Evolutionary conservation across 768 basidiomycete species (phyloP).

Genomic region (Artomyces pyxidatus): DNA sequence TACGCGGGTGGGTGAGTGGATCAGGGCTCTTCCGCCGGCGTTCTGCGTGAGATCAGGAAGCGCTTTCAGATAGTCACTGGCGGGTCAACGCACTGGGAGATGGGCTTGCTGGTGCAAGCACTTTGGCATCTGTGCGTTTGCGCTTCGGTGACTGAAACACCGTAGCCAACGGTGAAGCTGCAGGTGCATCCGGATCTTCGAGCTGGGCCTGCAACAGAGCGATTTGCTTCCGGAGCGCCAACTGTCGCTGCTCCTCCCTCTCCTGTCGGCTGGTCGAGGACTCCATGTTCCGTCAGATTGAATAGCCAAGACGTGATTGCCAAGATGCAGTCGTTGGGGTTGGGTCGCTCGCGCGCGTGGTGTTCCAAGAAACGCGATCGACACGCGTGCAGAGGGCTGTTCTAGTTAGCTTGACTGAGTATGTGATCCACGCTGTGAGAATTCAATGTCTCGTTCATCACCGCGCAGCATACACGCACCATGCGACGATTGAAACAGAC

Average conservation of each 20-base stretch:
- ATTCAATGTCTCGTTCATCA: too few species aligned
- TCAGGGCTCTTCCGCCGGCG: neutral
- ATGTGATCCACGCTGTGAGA: too few species aligned
- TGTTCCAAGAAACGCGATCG: too few species aligned
- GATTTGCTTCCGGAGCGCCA: slow-evolving; percentile 48
- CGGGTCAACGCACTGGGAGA: slow-evolving; percentile 66
- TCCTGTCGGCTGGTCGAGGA: slow-evolving; percentile 38
- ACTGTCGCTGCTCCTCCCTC: slow-evolving; percentile 34
- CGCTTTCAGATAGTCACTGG: too few species aligned
- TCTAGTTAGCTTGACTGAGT: too few species aligned
- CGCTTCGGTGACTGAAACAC: slow-evolving; percentile 36
- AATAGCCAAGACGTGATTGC: too few species aligned
- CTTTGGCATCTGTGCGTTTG: slow-evolving; percentile 31
- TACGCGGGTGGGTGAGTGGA: neutral
- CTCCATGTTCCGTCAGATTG: too few species aligned
- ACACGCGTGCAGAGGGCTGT: too few species aligned
- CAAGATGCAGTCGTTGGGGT: too few species aligned
- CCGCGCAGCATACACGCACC: too few species aligned
- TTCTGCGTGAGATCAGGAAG: neutral
- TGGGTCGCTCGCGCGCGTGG: too few species aligned
- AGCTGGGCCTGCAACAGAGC: slow-evolving; percentile 49
- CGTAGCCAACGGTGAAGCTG: slow-evolving; percentile 1
- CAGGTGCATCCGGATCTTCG: slow-evolving; percentile 24
- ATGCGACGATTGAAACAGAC: too few species aligned
- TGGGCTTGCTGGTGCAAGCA: slow-evolving; percentile 51